phyloP scores from a whole-genome alignment of 2,329 filamentous ascomycete genomes.

The Emmonsiellopsis sp. region DNA sequence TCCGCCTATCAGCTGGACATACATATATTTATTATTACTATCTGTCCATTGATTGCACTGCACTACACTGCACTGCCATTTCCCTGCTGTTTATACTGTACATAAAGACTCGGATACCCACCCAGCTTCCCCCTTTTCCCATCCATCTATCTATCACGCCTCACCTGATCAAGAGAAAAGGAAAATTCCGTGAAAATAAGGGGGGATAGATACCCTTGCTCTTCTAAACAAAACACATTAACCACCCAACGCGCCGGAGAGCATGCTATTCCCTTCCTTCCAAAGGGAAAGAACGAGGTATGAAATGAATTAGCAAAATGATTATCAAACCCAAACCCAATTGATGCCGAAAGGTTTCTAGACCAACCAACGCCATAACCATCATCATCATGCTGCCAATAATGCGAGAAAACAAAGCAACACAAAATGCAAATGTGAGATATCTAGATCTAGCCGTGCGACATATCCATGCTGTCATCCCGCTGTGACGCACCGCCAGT shows the following conservation, averaged over 20 bases:
- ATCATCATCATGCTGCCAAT: background rate
- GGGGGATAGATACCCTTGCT: too few species aligned
- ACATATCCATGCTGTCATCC: conserved; percentile 32
- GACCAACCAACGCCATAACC: background rate
- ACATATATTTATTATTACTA: too few species aligned
- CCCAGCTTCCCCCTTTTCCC: background rate
- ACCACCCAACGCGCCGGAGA: background rate
- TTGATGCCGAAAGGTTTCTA: too few species aligned
- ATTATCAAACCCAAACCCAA: too few species aligned
- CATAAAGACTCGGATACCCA: conserved; percentile 5
- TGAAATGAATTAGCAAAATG: too few species aligned
- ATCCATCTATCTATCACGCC: background rate
- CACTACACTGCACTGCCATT: too few species aligned
- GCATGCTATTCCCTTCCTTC: background rate
- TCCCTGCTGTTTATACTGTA: conserved; percentile 3
- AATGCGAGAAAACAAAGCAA: background rate
- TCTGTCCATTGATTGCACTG: too few species aligned
- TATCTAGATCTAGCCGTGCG: conserved; percentile 11
- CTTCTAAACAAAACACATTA: background rate
- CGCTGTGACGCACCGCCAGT: conserved; percentile 4
- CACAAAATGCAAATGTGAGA: background rate
- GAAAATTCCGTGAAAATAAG: too few species aligned
- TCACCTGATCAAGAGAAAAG: too few species aligned
- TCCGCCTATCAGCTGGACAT: too few species aligned
- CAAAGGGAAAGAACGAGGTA: background rate